Evolutionary conservation across 75 land plant species (phyloP), one percentile per base, ranked within the genome.

Genomic region (Gnetum montanum): DNA sequence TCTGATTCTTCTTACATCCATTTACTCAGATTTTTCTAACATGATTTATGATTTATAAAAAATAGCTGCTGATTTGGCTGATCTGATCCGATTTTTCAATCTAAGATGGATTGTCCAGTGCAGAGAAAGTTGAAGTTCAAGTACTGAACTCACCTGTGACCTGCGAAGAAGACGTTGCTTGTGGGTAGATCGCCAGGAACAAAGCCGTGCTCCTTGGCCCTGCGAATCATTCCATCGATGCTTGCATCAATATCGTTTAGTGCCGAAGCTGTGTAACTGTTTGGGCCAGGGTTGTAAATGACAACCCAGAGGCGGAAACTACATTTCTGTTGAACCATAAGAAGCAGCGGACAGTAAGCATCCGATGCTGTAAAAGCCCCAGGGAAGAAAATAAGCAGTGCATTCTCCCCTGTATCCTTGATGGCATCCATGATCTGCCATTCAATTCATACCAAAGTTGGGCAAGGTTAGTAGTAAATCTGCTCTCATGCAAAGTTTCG

Each of bases 381-480:
- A 27, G 63, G 67, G 24, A 45, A 22, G 22, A 63, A 54, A 15
- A 70, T 34, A 19, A 73, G 26, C 1, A 69, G 67, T 28, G 46
- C 65, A 45, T 69, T 71, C 24, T 8, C 29, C 24, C 58, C 71
- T 11, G 45, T 59, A 43, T 61, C 60, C n/a, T 25, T 43, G 20
- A 72, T 44, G 3, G 75, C 71, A 31, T 72, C 71, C 33, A 72
- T 23, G 19, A 72, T 62, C 75, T 72, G 64, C 18, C n/a, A 23
- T 54, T n/a, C n/a, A n/a, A n/a, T n/a, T n/a, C n/a, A n/a, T n/a
- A n/a, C n/a, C n/a, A n/a, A n/a, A n/a, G n/a, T n/a, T n/a, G n/a
- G n/a, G n/a, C n/a, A n/a, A n/a, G n/a, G n/a, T n/a, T n/a, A n/a
- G n/a, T n/a, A n/a, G n/a, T n/a, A n/a, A n/a, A n/a, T n/a, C n/a